Conservation (phyloP, 2,329 filamentous ascomycete genomes). For the Emydomyces testavorans region DNA sequence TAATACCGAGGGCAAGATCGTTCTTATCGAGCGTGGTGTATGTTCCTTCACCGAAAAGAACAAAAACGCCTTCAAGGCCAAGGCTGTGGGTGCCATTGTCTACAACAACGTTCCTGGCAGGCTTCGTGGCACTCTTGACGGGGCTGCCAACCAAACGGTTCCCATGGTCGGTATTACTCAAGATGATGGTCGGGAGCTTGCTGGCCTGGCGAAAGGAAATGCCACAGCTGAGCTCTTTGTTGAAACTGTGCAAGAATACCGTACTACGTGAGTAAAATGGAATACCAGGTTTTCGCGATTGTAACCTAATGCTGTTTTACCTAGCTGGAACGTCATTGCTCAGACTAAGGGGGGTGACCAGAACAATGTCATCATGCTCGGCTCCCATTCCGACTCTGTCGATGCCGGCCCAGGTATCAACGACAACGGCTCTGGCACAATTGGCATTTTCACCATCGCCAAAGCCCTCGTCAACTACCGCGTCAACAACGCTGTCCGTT, state of each 20-base stretch:
- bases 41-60: constrained; percentile 66
- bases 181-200: constrained; percentile 46
- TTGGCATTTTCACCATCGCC: constrained; percentile 49
- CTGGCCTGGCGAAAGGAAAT: constrained; percentile 40
- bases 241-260: constrained; percentile 36
- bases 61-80: constrained; percentile 53
- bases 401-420: constrained; percentile 59
- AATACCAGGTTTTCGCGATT: neutral
- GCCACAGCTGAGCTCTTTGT: constrained; percentile 33
- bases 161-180: constrained; percentile 57
- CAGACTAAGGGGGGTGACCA: constrained; percentile 48
- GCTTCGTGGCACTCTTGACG: constrained; percentile 58
- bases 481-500: constrained; percentile 58
- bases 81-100: constrained; percentile 59
- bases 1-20: constrained; percentile 47
- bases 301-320: constrained; percentile 16
- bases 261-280: constrained; percentile 31
- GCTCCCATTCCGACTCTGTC: constrained; percentile 52
- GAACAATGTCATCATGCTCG: constrained; percentile 47
- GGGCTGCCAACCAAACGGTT: constrained; percentile 47
- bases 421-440: constrained; percentile 60
- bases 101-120: constrained; percentile 59
- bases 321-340: constrained; percentile 47
- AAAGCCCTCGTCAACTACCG: constrained; percentile 57
- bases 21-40: constrained; percentile 56